Base-by-base conservation (phyloP, 1,139 yeast genomes). In the Pneumocystis wakefieldiae region DNA sequence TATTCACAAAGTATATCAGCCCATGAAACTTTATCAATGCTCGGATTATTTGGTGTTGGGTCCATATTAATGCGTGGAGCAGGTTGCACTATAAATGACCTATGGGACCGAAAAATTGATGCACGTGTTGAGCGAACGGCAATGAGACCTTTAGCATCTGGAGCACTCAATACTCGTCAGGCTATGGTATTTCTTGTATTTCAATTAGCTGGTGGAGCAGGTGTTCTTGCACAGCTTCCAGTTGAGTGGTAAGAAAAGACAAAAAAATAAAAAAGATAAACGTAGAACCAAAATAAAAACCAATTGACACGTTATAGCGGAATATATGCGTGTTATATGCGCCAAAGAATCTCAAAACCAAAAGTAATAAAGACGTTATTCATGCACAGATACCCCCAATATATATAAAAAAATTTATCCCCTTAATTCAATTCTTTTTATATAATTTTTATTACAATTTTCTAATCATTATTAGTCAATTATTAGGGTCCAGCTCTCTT, bases 11-110 rank as follows among this genome's bases (percentile, higher is more conserved):
- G 80, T 1, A 95, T 96, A 0, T 85, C 96, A 0, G 83, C 91
- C 0, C 66, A 80, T 0, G 78, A 80, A 68, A 86, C 85, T 69
- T 72, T 86, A 55, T 72, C 71, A 14, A 63, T 66, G 14, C 65
- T 70, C 10, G 77, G 79, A 0, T 76, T 91, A 36, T 92, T 91
- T 71, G 83, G 92, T 0, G 77, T 85, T 2, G 99, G 99, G 14
- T 83, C 97, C 0, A 71, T 91, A 57, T 79, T 91, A 17, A 92
- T 94, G 96, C 81, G 99, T 74, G 97, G 97, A 55, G 97, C 97
- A 1, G 99, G 98, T 0, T 94, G 99, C 73, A 91, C 96, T 0
- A 85, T 94, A 64, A 94, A 94, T 71, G 99, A 94, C 73, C 77
- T 91, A 63, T 77, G 85, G 72, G 99, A 94, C 72, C 78, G 91